Conservation (phyloP, 1,284 basidiomycete genomes). For the Trichosporon coremiiforme region DNA sequence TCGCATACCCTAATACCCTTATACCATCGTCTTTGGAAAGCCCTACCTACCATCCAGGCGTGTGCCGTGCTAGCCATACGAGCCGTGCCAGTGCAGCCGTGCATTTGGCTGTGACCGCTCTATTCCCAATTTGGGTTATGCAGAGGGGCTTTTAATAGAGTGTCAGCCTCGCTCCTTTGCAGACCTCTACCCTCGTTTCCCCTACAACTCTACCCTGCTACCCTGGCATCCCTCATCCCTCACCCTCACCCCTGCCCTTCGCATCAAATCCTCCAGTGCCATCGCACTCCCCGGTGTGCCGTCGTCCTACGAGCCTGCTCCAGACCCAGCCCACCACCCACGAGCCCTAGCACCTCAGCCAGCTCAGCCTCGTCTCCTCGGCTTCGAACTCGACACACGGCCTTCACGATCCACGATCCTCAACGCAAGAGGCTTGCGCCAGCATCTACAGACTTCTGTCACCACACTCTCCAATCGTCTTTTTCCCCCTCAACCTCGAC, state of each 20-base stretch:
- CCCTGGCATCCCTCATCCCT: not conserved
- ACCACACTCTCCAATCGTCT: not conserved
- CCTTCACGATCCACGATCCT: not conserved
- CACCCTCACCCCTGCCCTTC: not conserved
- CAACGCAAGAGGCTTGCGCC: not conserved
- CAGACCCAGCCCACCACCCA: not conserved
- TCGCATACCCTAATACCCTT: not conserved
- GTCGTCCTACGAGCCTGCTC: not conserved
- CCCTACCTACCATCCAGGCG: not conserved
- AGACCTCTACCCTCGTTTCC: not conserved
- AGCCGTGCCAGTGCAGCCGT: not conserved
- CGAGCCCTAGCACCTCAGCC: not conserved
- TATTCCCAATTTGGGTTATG: conserved; percentile 8
- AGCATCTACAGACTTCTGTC: not conserved
- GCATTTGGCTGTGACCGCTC: not conserved
- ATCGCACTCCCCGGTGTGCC: not conserved
- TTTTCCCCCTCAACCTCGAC: not conserved
- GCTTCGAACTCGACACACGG: too few species aligned
- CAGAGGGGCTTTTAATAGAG: conserved; percentile 12
- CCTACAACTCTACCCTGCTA: not conserved
- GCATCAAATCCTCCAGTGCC: conserved; percentile 1
- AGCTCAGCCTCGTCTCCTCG: not conserved
- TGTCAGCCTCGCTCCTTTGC: conserved; percentile 2
- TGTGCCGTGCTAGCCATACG: too few species aligned
- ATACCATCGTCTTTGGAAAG: too few species aligned